Percentiles rank a stretch among this genome's conserved stretches.
These are phyloP conservation scores for Tetrapisispora phaffii DNA, from an alignment of 805 yeast genomes.

Conservation along the genomic window DNA sequence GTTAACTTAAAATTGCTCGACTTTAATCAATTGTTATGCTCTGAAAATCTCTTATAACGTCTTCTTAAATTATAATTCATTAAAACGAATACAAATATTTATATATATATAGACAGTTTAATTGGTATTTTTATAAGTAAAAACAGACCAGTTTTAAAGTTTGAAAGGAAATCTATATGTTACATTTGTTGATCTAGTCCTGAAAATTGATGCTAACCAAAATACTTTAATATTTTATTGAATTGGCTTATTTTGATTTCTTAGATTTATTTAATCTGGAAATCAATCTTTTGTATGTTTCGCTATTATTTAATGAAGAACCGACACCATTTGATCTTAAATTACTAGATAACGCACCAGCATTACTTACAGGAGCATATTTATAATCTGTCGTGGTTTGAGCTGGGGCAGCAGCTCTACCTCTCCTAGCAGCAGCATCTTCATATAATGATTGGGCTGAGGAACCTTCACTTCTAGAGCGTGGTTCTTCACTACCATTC, in stretches of 20 bases:
- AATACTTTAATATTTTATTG: not conserved
- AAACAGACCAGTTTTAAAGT: not conserved
- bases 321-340: conserved; percentile 39
- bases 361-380: conserved; percentile 74
- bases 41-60: not conserved
- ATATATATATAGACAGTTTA: not conserved
- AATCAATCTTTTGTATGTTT: conserved; percentile 71
- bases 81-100: not conserved
- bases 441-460: conserved; percentile 59
- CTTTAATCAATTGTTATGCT: not conserved
- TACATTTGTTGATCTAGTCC: not conserved
- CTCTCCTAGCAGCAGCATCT: conserved; percentile 82
- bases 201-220: not conserved
- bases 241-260: conserved; percentile 4
- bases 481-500: conserved; percentile 6
- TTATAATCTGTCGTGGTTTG: conserved; percentile 82
- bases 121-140: not conserved
- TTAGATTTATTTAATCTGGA: conserved; percentile 29
- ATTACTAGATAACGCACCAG: conserved; percentile 33
- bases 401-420: conserved; percentile 93
- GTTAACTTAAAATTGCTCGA: too few species aligned
- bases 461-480: conserved; percentile 19
- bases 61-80: too few species aligned
- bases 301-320: conserved; percentile 50
- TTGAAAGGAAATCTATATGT: not conserved